A percentile compares a stretch with the other conserved stretches of the same genome.
Conservation (phyloP, 441 rosid species). For the Gossypium gossypioides region DNA sequence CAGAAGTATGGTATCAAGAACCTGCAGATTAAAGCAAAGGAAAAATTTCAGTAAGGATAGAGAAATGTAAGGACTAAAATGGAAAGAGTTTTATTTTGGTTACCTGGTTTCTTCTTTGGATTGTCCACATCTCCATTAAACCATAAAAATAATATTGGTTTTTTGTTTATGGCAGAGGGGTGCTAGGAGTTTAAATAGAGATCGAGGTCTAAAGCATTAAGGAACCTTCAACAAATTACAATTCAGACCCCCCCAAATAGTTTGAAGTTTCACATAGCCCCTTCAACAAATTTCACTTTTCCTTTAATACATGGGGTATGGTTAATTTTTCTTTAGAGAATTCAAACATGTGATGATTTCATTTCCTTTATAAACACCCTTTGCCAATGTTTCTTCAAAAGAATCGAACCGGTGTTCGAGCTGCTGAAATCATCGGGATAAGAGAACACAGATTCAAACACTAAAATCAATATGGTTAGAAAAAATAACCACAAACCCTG, state of each 20-base stretch:
- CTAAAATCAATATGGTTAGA: too few relatives aligned
- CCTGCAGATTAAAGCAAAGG: constrained; percentile 17
- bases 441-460: too few relatives aligned
- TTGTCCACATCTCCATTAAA: constrained; percentile 18
- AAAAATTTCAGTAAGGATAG: too few relatives aligned
- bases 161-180: not conserved
- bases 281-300: not conserved
- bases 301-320: not conserved
- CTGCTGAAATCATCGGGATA: too few relatives aligned
- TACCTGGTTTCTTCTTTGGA: constrained; percentile 19
- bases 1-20: constrained; percentile 9
- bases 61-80: not conserved
- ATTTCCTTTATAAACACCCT: too few relatives aligned
- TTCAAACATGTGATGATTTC: too few relatives aligned
- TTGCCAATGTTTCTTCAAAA: too few relatives aligned
- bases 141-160: not conserved
- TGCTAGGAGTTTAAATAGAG: not conserved
- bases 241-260: not conserved
- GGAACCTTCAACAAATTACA: not conserved
- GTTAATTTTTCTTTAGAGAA: not conserved
- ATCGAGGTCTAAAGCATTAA: not conserved
- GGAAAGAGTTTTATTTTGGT: not conserved
- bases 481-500: too few relatives aligned
- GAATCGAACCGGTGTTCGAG: too few relatives aligned
- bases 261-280: not conserved